Evolutionary conservation across 1,139 yeast genomes (phyloP).

Genomic region (Saccharomyces hybrid): DNA sequence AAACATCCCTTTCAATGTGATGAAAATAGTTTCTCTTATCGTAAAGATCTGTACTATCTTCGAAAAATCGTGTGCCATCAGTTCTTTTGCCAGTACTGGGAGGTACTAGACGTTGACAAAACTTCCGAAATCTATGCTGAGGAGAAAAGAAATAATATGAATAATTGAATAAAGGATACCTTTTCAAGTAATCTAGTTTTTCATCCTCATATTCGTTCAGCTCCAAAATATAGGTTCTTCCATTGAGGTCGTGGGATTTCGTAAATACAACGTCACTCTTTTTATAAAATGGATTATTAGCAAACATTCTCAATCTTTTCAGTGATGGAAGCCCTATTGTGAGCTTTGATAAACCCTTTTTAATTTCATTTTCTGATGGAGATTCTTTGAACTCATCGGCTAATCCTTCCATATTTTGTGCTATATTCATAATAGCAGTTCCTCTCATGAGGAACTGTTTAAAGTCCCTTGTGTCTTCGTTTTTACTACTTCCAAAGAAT

Average conservation of each 20-base stretch:
- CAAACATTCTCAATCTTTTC: conserved; percentile 11
- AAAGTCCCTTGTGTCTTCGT: conserved; percentile 27
- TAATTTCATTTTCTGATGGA: conserved; percentile 2
- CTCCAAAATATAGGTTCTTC: conserved; percentile 34
- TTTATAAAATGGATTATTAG: conserved; percentile 37
- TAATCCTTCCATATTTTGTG: conserved; percentile 32
- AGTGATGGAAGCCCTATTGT: conserved; percentile 6
- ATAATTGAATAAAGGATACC: conserved; percentile 62
- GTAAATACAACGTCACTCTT: conserved; percentile 31
- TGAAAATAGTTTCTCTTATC: conserved; percentile 51
- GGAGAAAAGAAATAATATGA: conserved; percentile 66
- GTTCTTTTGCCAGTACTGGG: conserved; percentile 70
- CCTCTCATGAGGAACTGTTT: conserved; percentile 39
- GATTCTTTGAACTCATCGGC: conserved; percentile 14
- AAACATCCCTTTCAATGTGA: conserved; percentile 35
- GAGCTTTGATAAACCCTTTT: not conserved
- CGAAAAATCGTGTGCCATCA: conserved; percentile 48
- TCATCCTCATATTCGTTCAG: conserved; percentile 38
- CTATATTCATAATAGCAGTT: conserved; percentile 39
- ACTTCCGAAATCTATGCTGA: conserved; percentile 51
- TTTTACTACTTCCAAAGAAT: conserved; percentile 17
- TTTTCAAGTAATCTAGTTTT: conserved; percentile 46
- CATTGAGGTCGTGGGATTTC: conserved; percentile 30
- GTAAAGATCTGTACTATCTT: conserved; percentile 26
- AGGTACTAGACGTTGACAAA: conserved; percentile 69